phyloP scores from a whole-genome alignment of 345 rosid species.

The Gynandropsis gynandra region DNA sequence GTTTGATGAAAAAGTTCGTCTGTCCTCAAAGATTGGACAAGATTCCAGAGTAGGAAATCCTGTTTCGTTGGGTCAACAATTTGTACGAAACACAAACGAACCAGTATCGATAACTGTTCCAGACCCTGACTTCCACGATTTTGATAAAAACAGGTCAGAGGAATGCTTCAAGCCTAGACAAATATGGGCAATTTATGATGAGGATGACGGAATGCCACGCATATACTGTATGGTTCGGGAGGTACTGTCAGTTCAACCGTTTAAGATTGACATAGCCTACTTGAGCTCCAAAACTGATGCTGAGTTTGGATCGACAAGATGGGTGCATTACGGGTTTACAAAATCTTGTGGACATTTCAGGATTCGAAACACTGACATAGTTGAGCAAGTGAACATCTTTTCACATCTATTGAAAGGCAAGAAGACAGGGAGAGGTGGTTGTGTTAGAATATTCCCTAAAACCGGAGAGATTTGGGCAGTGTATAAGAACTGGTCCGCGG shows the following conservation, averaged over 20 bases:
- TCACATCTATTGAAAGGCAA: slow-evolving; percentile 78
- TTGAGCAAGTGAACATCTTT: slow-evolving; percentile 89
- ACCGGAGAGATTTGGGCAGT: slow-evolving; percentile 94
- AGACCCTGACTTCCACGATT: slow-evolving; percentile 94
- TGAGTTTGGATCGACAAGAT: slow-evolving; percentile 79
- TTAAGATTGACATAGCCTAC: slow-evolving; percentile 80
- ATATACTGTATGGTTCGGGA: slow-evolving; percentile 77
- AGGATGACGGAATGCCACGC: slow-evolving; percentile 98
- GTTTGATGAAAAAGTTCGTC: slow-evolving; percentile 24
- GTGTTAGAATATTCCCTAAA: slow-evolving; percentile 87
- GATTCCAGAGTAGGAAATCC: too few relatives aligned
- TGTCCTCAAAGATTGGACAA: slow-evolving; percentile 28
- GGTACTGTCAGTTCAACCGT: slow-evolving; percentile 74
- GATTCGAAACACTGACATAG: slow-evolving; percentile 63
- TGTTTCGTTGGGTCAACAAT: too few relatives aligned
- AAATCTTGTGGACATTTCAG: slow-evolving; percentile 98
- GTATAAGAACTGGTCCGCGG: slow-evolving; percentile 79
- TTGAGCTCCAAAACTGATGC: slow-evolving; percentile 83
- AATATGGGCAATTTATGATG: slow-evolving; percentile 95
- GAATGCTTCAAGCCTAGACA: slow-evolving; percentile 90
- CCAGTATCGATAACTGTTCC: slow-evolving; percentile 57
- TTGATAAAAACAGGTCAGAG: slow-evolving; percentile 84
- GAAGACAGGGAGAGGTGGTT: slow-evolving; percentile 97
- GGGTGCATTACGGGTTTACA: slow-evolving; percentile 81
- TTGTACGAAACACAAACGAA: slow-evolving; percentile 30